These are phyloP conservation scores for Suillus cothurnatus DNA, from an alignment of 768 basidiomycete genomes.

Conservation along the genomic window DNA sequence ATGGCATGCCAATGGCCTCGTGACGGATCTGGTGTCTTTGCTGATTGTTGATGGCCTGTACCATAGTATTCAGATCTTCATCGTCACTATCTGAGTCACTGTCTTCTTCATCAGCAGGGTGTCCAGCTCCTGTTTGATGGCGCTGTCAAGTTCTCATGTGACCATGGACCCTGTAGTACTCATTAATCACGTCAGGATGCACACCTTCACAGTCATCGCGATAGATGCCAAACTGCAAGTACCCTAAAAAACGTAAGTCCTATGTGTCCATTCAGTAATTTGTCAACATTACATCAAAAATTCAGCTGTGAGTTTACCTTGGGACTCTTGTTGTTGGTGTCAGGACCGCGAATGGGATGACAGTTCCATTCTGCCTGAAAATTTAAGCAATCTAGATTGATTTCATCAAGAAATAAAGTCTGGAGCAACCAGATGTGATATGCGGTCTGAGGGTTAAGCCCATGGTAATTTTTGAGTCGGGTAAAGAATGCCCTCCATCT, in stretches of 20 bases:
- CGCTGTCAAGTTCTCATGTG: neutral
- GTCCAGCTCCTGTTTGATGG: conserved; percentile 11
- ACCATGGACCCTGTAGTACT: conserved; percentile 19
- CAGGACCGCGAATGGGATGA: neutral
- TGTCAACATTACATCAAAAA: conserved; percentile 7
- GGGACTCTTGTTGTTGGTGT: neutral
- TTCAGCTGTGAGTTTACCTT: neutral
- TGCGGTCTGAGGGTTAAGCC: neutral
- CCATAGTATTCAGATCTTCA: neutral
- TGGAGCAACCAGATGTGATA: neutral
- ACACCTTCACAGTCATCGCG: conserved; percentile 16
- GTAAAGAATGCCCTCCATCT: neutral
- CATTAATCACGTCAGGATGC: conserved; percentile 19
- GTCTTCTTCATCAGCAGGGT: conserved; percentile 10
- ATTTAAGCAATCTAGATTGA: neutral
- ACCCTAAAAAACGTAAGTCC: conserved; percentile 13
- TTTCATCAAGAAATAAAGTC: neutral
- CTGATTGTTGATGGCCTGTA: neutral
- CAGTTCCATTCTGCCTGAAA: neutral
- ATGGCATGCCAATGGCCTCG: conserved; percentile 8
- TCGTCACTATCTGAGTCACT: neutral
- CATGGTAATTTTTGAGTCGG: neutral
- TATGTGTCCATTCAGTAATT: neutral
- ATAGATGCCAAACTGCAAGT: conserved; percentile 14
- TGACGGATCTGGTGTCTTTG: conserved; percentile 5